Evolutionary conservation across 2,329 filamentous ascomycete species (phyloP).

Genomic region (Cercospora sp.): DNA sequence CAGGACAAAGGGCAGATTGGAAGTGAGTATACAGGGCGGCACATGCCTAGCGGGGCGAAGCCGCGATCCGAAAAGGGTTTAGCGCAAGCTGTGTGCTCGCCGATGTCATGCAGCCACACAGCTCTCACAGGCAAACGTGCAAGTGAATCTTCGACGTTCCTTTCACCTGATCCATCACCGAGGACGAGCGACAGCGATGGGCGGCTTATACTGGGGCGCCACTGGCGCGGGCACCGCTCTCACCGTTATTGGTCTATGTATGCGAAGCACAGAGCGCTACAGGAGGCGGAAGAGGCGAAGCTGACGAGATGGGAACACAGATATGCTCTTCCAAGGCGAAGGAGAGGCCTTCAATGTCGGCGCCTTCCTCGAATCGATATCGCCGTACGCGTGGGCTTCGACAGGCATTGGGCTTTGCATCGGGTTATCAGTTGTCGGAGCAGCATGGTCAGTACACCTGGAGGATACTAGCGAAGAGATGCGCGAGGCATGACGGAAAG

Average conservation of each 20-base stretch:
- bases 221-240: conserved; percentile 41
- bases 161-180: conserved; percentile 12
- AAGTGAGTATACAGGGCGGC: background rate
- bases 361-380: conserved; percentile 89
- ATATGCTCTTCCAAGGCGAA: conserved; percentile 97
- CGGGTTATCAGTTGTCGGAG: conserved; percentile 91
- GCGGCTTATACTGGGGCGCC: conserved; percentile 41
- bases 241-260: conserved; percentile 43
- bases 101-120: conserved; percentile 25
- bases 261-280: conserved; percentile 16
- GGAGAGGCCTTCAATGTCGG: conserved; percentile 98
- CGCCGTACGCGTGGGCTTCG: conserved; percentile 90
- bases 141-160: conserved; percentile 15
- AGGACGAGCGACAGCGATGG: conserved; percentile 29
- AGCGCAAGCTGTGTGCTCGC: conserved; percentile 16
- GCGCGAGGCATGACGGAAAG: background rate
- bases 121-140: conserved; percentile 12
- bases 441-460: conserved; percentile 71
- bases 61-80: conserved; percentile 9
- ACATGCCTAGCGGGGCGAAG: conserved; percentile 3
- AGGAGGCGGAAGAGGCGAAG: conserved; percentile 18
- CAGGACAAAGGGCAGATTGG: background rate
- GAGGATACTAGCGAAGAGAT: conserved; percentile 10
- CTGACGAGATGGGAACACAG: conserved; percentile 52
- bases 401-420: conserved; percentile 93